Percentiles rank a stretch among this genome's conserved stretches.
Evolutionary conservation across 768 basidiomycete species (phyloP).

Genomic region (Russula vinacea): DNA sequence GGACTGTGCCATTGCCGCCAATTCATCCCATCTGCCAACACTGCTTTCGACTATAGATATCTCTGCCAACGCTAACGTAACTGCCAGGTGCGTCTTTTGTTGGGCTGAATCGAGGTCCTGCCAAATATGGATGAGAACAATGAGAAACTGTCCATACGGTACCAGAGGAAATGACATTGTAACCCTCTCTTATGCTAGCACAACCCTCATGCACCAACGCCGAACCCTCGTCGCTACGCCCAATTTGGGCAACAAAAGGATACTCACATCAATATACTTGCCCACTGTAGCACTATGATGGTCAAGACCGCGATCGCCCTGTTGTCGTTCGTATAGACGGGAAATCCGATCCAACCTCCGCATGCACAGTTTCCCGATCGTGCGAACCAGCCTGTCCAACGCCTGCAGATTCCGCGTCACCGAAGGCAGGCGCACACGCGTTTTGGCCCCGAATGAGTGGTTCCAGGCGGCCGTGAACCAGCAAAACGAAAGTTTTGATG

Average conservation of each 20-base stretch:
- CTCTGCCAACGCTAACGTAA: conserved; percentile 27
- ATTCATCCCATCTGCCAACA: conserved; percentile 23
- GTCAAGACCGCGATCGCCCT: conserved; percentile 16
- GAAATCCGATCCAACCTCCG: conserved; percentile 27
- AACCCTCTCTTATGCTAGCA: conserved; percentile 11
- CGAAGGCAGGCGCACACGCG: conserved; percentile 23
- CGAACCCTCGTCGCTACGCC: conserved; percentile 17
- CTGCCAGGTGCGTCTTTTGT: conserved; percentile 24
- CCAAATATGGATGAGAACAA: conserved; percentile 29
- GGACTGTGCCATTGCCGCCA: not conserved
- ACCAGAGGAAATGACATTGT: conserved; percentile 4
- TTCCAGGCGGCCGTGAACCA: conserved; percentile 9
- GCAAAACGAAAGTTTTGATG: not conserved
- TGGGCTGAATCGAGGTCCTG: conserved; percentile 15
- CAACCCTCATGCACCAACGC: conserved; percentile 6
- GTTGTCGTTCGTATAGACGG: conserved; percentile 16
- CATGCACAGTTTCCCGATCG: conserved; percentile 25
- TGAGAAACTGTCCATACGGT: conserved; percentile 9
- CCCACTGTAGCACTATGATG: conserved; percentile 22
- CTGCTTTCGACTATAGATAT: conserved; percentile 28
- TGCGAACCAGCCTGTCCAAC: conserved; percentile 20
- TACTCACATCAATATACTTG: conserved; percentile 29
- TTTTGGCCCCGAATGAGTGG: conserved; percentile 16
- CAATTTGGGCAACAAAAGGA: conserved; percentile 23
- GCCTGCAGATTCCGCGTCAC: conserved; percentile 23